Conservation (phyloP, 164 flowering plant genomes). For the Nymphaea colorata region DNA sequence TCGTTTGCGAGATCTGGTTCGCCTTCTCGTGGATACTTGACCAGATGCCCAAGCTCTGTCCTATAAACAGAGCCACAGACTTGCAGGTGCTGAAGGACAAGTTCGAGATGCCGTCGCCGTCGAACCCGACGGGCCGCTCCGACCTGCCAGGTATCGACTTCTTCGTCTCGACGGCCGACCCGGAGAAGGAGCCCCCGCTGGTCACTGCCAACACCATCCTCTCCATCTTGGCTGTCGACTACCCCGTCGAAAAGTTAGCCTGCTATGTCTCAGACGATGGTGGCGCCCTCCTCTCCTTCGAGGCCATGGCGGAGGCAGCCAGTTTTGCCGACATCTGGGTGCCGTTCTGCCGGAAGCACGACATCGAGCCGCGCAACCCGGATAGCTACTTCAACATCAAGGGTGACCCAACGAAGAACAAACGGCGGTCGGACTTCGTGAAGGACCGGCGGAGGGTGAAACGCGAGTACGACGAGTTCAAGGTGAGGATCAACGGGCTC, state of each 20-base stretch:
- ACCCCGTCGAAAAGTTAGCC: conserved; percentile 67
- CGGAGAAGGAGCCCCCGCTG: conserved; percentile 77
- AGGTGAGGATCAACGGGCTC: conserved; percentile 72
- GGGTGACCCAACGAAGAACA: conserved; percentile 68
- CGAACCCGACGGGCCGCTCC: conserved; percentile 63
- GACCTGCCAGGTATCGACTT: conserved; percentile 71
- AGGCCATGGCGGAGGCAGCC: conserved; percentile 90
- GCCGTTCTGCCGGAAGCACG: conserved; percentile 68
- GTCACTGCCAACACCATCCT: conserved; percentile 76
- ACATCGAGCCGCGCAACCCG: conserved; percentile 73
- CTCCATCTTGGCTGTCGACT: conserved; percentile 61
- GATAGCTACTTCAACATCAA: conserved; percentile 54
- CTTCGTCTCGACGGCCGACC: conserved; percentile 82
- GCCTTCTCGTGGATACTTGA: conserved; percentile 84
- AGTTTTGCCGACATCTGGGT: conserved; percentile 81
- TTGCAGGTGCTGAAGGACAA: conserved; percentile 49
- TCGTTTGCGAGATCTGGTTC: conserved; percentile 71
- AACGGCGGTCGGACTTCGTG: conserved; percentile 58
- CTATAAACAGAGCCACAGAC: conserved; percentile 55
- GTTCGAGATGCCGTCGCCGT: conserved; percentile 59
- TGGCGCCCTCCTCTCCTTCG: conserved; percentile 68
- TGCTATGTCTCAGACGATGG: conserved; percentile 83
- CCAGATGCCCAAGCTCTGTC: conserved; percentile 63
- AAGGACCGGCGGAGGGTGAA: conserved; percentile 63
- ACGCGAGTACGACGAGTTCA: conserved; percentile 84